Evolutionary conservation across 176 grass and related monocot genomes (phyloP).

Genomic region (Phyllostachys edulis): DNA sequence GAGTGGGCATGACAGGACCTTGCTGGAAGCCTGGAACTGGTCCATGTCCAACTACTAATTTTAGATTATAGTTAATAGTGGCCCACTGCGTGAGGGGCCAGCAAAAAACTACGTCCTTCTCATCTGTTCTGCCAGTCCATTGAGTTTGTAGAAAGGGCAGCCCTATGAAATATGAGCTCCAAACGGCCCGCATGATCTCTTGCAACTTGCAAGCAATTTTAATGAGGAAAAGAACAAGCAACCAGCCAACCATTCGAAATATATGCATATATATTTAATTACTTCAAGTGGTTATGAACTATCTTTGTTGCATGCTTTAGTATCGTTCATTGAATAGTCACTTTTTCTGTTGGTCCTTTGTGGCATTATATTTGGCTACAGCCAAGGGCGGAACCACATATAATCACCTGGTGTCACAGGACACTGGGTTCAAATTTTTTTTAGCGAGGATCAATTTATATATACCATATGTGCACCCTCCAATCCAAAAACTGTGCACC

Average conservation of each 20-base stretch:
- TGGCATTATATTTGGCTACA: background rate
- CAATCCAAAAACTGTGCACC: no score
- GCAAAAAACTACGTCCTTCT: constrained; percentile 10
- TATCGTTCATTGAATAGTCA: constrained; percentile 7
- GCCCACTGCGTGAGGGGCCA: background rate
- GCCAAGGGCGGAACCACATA: no score
- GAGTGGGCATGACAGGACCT: background rate
- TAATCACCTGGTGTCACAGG: no score
- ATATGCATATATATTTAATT: background rate
- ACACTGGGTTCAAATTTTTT: no score
- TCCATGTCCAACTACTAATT: constrained; percentile 3
- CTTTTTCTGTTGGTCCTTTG: constrained; percentile 4
- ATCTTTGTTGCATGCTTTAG: background rate
- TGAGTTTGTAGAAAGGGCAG: constrained; percentile 4
- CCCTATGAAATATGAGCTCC: background rate
- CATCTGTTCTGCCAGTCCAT: background rate
- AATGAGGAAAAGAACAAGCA: constrained; percentile 6
- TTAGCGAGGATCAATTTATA: no score
- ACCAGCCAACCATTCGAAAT: background rate
- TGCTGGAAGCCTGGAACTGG: constrained; percentile 12
- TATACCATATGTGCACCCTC: no score
- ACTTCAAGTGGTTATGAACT: background rate
- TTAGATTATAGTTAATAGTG: background rate
- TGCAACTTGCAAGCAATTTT: background rate
- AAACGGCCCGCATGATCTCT: background rate